These are phyloP conservation scores for Amauroascus niger DNA, from an alignment of 2,329 filamentous ascomycete genomes.

Conservation along the genomic window DNA sequence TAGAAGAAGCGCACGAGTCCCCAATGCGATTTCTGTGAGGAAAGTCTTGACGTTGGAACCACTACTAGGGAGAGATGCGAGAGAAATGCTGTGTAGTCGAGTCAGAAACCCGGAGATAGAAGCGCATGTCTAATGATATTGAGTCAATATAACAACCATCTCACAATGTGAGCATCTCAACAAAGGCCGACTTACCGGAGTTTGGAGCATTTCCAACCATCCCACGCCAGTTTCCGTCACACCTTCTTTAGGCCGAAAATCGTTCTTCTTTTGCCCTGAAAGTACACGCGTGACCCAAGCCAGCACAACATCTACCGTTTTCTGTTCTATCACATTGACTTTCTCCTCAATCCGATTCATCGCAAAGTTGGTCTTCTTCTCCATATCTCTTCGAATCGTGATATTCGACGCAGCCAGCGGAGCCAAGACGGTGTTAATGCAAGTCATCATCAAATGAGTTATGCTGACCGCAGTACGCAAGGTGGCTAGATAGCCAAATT, in stretches of 20 bases:
- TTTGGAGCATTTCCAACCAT: slow-evolving; percentile 67
- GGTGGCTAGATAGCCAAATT: slow-evolving; percentile 70
- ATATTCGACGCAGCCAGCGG: slow-evolving; percentile 82
- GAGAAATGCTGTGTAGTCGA: slow-evolving; percentile 53
- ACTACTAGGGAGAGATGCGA: slow-evolving; percentile 50
- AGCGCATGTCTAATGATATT: slow-evolving; percentile 53
- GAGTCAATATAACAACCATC: neutral
- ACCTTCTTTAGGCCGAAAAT: slow-evolving; percentile 79
- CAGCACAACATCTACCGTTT: slow-evolving; percentile 60
- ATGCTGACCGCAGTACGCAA: slow-evolving; percentile 78
- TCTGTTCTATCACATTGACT: slow-evolving; percentile 60
- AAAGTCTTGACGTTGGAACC: slow-evolving; percentile 76
- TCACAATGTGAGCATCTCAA: neutral
- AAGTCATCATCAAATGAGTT: slow-evolving; percentile 85
- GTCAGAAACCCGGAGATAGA: slow-evolving; percentile 71
- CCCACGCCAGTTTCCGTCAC: slow-evolving; percentile 38
- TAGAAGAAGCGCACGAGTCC: slow-evolving; percentile 67
- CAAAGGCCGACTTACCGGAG: slow-evolving; percentile 40
- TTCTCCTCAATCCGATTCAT: slow-evolving; percentile 76
- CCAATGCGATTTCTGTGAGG: slow-evolving; percentile 71
- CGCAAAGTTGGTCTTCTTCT: slow-evolving; percentile 65
- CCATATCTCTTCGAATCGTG: slow-evolving; percentile 80
- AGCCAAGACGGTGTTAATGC: slow-evolving; percentile 80
- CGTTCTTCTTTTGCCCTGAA: slow-evolving; percentile 70
- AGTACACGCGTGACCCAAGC: slow-evolving; percentile 68